Percentiles rank a stretch among this genome's conserved stretches.
Conservation (phyloP, 352 stramenopile species). For the Globisporangium ultimum region DNA sequence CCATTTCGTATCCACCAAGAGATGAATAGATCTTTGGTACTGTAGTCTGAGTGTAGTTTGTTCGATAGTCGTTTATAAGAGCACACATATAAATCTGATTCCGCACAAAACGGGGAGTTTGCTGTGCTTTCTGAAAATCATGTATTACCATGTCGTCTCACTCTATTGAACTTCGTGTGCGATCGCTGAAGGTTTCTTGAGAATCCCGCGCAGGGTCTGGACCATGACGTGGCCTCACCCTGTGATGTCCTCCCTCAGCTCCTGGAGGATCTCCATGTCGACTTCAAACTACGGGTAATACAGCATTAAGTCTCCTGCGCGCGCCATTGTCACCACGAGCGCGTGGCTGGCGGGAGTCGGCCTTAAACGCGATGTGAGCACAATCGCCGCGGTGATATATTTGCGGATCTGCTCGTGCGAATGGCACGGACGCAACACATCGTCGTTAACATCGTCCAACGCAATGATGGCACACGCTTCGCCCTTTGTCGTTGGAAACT, state of each 20-base stretch:
- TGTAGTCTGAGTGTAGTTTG: too few species aligned
- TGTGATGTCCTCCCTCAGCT: constrained; percentile 23
- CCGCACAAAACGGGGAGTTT: too few species aligned
- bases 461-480: constrained; percentile 17
- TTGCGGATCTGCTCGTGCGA: constrained; percentile 21
- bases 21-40: too few species aligned
- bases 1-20: not conserved
- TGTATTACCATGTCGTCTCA: too few species aligned
- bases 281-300: constrained; percentile 20
- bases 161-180: too few species aligned
- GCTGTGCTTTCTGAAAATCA: not conserved
- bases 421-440: constrained; percentile 32
- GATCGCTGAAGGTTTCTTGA: not conserved
- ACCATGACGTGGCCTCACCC: constrained; percentile 28
- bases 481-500: constrained; percentile 1
- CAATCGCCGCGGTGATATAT: constrained; percentile 20
- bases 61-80: too few species aligned
- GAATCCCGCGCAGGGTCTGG: constrained; percentile 23
- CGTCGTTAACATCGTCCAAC: constrained; percentile 25
- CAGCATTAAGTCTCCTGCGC: constrained; percentile 21
- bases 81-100: too few species aligned
- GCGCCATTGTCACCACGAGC: constrained; percentile 28
- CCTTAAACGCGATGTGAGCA: constrained; percentile 14
- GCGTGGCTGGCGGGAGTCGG: constrained; percentile 9
- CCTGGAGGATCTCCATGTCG: constrained; percentile 7